These are phyloP conservation scores for Fusarium pseudograminearum DNA, from an alignment of 2,329 filamentous ascomycete species.

Conservation along the genomic window DNA sequence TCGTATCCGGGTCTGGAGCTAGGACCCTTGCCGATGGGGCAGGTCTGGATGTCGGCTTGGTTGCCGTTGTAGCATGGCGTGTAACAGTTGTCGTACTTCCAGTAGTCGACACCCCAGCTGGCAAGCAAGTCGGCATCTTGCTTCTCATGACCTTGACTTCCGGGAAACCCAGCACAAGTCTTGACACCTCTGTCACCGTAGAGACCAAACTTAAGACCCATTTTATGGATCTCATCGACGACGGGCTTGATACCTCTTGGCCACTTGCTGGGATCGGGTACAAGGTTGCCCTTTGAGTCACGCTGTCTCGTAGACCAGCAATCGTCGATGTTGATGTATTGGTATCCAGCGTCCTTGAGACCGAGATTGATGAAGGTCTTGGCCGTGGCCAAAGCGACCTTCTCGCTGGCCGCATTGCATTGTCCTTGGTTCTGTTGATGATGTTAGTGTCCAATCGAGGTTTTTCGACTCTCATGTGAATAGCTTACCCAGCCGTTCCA, in stretches of 20 bases:
- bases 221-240: slow-evolving; percentile 23
- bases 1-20: slow-evolving; percentile 21
- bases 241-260: slow-evolving; percentile 31
- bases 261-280: slow-evolving; percentile 25
- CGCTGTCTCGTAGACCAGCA: slow-evolving; percentile 30
- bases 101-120: slow-evolving; percentile 31
- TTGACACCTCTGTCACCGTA: slow-evolving; percentile 18
- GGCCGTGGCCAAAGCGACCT: slow-evolving; percentile 25
- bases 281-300: slow-evolving; percentile 21
- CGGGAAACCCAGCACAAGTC: slow-evolving; percentile 27
- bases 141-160: slow-evolving; percentile 25
- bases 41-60: slow-evolving; percentile 20
- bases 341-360: slow-evolving; percentile 25
- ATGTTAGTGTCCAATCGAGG: background rate
- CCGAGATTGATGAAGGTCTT: slow-evolving; percentile 24
- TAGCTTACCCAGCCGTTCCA: slow-evolving; percentile 27
- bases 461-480: background rate
- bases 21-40: slow-evolving; percentile 5
- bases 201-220: slow-evolving; percentile 31
- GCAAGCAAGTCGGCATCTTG: slow-evolving; percentile 24
- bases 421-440: slow-evolving; percentile 17
- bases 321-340: slow-evolving; percentile 30
- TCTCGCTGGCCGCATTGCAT: slow-evolving; percentile 28
- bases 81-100: slow-evolving; percentile 34
- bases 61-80: slow-evolving; percentile 20